Conservation (phyloP, 805 yeast species). For the Wickerhamiella hasegawae region DNA sequence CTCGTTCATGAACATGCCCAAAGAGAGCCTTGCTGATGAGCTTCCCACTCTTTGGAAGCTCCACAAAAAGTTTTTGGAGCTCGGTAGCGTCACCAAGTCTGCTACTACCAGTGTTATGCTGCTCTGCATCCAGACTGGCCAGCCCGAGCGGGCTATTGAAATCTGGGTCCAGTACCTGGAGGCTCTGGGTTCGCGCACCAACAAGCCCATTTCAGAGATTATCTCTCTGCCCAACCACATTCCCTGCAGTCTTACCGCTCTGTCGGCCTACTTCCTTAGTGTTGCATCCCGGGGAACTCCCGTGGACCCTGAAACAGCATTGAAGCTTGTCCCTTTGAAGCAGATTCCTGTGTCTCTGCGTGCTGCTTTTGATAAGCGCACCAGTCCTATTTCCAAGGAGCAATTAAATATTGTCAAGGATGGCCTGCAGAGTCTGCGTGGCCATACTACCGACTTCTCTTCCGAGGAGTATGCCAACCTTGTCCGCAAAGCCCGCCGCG, state of each 20-base stretch:
- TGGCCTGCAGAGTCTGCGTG: not conserved
- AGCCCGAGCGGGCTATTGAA: constrained; percentile 17
- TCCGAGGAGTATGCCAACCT: constrained; percentile 11
- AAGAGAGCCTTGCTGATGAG: not conserved
- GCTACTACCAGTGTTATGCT: constrained; percentile 14
- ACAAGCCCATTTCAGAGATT: constrained; percentile 4
- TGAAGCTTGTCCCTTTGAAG: constrained; percentile 17
- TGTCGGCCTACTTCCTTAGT: constrained; percentile 19
- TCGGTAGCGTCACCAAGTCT: constrained; percentile 5
- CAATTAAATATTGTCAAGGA: constrained; percentile 12
- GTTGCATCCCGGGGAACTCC: constrained; percentile 10
- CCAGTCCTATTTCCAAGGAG: constrained; percentile 11
- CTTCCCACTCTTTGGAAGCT: not conserved
- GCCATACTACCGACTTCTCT: not conserved
- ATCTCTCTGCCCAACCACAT: constrained; percentile 13
- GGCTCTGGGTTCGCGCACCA: constrained; percentile 9
- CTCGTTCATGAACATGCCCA: not conserved
- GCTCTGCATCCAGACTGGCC: constrained; percentile 13
- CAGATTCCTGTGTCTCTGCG: constrained; percentile 17
- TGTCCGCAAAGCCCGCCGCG: constrained; percentile 13
- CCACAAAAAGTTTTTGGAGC: constrained; percentile 1
- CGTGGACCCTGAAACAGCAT: constrained; percentile 16
- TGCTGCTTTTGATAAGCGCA: constrained; percentile 7
- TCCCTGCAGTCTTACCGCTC: constrained; percentile 19
- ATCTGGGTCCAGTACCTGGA: constrained; percentile 22